phyloP scores from a whole-genome alignment of 2,329 filamentous ascomycete genomes.

The Tetracladium maxilliforme region DNA sequence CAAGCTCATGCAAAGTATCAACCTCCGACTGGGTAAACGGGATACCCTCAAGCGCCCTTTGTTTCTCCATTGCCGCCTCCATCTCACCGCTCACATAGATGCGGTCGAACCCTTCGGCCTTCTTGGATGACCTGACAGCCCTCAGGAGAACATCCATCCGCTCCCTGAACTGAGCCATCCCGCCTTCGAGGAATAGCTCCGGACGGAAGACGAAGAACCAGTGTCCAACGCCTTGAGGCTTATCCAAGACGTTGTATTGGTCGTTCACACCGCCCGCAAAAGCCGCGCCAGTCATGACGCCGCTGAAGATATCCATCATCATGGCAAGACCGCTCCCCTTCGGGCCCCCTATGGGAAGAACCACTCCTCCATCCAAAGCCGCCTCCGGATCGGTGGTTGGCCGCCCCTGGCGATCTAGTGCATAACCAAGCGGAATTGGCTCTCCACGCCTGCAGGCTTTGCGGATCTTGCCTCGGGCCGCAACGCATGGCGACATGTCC shows the following conservation, averaged over 20 bases:
- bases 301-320: slow-evolving; percentile 51
- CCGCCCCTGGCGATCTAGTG: slow-evolving; percentile 8
- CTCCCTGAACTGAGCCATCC: slow-evolving; percentile 34
- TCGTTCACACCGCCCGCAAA: slow-evolving; percentile 41
- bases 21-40: slow-evolving; percentile 12
- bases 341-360: slow-evolving; percentile 38
- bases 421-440: slow-evolving; percentile 10
- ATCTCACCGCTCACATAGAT: slow-evolving; percentile 11
- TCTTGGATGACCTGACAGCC: slow-evolving; percentile 5
- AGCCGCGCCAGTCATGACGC: slow-evolving; percentile 38
- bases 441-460: slow-evolving; percentile 10
- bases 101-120: slow-evolving; percentile 5
- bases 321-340: slow-evolving; percentile 43
- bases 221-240: slow-evolving; percentile 36
- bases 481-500: slow-evolving; percentile 11
- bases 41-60: slow-evolving; percentile 16
- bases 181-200: slow-evolving; percentile 30
- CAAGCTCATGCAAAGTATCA: slow-evolving; percentile 1
- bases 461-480: slow-evolving; percentile 11
- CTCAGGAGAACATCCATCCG: slow-evolving; percentile 11
- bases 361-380: slow-evolving; percentile 7
- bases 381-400: slow-evolving; percentile 9
- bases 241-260: slow-evolving; percentile 38
- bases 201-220: slow-evolving; percentile 38
- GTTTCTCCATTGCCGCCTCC: slow-evolving; percentile 16